Evolutionary conservation across 176 grass and related monocot species (phyloP).

Genomic region (Chrysopogon serrulatus): DNA sequence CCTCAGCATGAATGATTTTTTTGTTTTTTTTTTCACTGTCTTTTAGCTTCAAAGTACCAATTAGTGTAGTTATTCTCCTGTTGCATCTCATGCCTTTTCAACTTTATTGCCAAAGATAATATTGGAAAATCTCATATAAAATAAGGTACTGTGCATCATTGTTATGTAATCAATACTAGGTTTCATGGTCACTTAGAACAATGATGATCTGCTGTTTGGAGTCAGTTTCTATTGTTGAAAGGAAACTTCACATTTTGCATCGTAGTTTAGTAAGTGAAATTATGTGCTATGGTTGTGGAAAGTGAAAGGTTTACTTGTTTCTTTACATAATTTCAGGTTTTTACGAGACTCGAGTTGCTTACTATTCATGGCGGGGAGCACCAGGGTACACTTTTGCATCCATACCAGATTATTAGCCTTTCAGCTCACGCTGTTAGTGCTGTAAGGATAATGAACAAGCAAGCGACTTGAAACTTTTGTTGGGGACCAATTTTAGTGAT

Average conservation of each 20-base stretch:
- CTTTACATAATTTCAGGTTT: constrained; percentile 49
- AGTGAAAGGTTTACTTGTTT: not conserved
- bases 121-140: not conserved
- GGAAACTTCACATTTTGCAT: not conserved
- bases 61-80: not conserved
- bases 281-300: not conserved
- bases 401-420: constrained; percentile 78
- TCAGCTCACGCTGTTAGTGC: not conserved
- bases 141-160: not conserved
- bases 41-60: not conserved
- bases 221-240: not conserved
- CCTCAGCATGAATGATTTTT: not conserved
- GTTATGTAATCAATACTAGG: not conserved
- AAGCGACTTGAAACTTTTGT: not conserved
- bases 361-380: constrained; percentile 95
- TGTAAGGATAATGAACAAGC: constrained; percentile 1
- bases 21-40: not conserved
- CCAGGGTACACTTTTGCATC: constrained; percentile 77
- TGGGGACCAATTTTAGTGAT: not conserved
- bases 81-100: not conserved
- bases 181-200: not conserved
- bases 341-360: constrained; percentile 91
- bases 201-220: not conserved
- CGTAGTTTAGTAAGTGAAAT: not conserved
- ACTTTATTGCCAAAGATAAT: not conserved